phyloP scores from a whole-genome alignment of 331 rosid genomes.

The Prunus yedoensis region DNA sequence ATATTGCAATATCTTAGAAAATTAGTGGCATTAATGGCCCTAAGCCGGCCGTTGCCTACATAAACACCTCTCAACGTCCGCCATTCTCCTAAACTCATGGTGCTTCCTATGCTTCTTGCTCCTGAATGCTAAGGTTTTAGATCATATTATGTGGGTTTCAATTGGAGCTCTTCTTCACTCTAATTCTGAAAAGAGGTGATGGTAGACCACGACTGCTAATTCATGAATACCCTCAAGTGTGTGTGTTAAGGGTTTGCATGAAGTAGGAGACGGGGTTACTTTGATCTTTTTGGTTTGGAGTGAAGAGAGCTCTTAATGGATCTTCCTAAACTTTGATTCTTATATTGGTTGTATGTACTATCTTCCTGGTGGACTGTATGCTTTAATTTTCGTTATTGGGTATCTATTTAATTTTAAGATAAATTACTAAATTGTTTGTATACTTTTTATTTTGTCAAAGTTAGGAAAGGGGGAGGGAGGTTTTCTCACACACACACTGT shows the following conservation, averaged over 20 bases:
- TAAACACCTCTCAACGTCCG: slow-evolving; percentile 19
- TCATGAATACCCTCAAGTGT: slow-evolving; percentile 47
- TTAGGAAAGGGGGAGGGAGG: fast-evolving
- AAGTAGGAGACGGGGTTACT: slow-evolving; percentile 47
- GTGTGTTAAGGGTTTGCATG: slow-evolving; percentile 46
- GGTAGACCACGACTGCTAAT: slow-evolving; percentile 55
- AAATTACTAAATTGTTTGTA: too few relatives aligned
- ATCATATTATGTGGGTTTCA: background rate
- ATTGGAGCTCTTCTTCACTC: slow-evolving; percentile 42
- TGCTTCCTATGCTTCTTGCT: background rate
- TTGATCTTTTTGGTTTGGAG: slow-evolving; percentile 60
- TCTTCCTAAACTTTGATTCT: background rate
- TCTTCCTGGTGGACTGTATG: too few relatives aligned
- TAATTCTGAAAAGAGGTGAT: slow-evolving; percentile 49
- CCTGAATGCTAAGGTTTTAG: background rate
- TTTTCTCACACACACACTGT: too few relatives aligned
- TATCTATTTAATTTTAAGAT: too few relatives aligned
- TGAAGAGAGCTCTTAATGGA: slow-evolving; percentile 57
- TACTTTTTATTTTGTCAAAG: too few relatives aligned
- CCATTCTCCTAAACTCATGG: slow-evolving; percentile 11
- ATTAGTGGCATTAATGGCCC: slow-evolving; percentile 21
- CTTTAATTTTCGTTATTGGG: too few relatives aligned
- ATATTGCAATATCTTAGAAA: background rate
- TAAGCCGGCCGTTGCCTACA: slow-evolving; percentile 29
- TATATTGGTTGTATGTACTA: too few relatives aligned